Evolutionary conservation across 176 grass and related monocot genomes (phyloP).

Genomic region (Poa pratensis): DNA sequence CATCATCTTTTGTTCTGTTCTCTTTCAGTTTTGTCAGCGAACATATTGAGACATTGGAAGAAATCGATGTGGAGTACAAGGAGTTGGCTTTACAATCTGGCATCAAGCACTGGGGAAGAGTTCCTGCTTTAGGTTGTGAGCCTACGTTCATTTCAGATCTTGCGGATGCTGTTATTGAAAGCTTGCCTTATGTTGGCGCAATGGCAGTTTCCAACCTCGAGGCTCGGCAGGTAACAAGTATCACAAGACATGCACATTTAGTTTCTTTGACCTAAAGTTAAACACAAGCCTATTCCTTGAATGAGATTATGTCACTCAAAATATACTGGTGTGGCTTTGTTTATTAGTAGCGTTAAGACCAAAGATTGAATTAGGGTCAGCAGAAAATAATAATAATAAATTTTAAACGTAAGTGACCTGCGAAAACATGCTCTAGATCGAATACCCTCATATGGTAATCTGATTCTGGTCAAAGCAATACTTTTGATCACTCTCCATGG

Average conservation of each 20-base stretch:
- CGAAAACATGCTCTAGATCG: slow-evolving; percentile 27
- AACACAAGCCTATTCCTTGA: slow-evolving; percentile 7
- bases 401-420: not conserved
- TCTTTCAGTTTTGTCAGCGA: slow-evolving; percentile 95
- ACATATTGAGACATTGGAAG: slow-evolving; percentile 99
- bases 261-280: not conserved
- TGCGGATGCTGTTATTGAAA: slow-evolving; percentile 87
- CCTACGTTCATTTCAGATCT: slow-evolving; percentile 85
- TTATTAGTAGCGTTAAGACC: not conserved
- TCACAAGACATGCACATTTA: slow-evolving; percentile 25
- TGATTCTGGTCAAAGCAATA: not conserved
- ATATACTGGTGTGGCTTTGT: not conserved
- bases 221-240: slow-evolving; percentile 89
- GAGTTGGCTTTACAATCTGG: slow-evolving; percentile 94
- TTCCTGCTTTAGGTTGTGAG: slow-evolving; percentile 86
- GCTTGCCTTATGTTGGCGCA: slow-evolving; percentile 95
- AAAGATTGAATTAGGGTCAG: slow-evolving; percentile 14
- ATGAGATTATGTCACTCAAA: not conserved
- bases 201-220: slow-evolving; percentile 99
- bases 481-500: slow-evolving; percentile 1
- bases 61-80: slow-evolving; percentile 88
- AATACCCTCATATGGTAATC: not conserved
- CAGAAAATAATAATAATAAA: slow-evolving; percentile 17
- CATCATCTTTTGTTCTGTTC: slow-evolving; percentile 21
- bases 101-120: slow-evolving; percentile 81